Percentiles rank a stretch among this genome's conserved stretches.
These are phyloP conservation scores for Arabidopsis arenosa DNA, from an alignment of 345 rosid genomes.

Conservation along the genomic window DNA sequence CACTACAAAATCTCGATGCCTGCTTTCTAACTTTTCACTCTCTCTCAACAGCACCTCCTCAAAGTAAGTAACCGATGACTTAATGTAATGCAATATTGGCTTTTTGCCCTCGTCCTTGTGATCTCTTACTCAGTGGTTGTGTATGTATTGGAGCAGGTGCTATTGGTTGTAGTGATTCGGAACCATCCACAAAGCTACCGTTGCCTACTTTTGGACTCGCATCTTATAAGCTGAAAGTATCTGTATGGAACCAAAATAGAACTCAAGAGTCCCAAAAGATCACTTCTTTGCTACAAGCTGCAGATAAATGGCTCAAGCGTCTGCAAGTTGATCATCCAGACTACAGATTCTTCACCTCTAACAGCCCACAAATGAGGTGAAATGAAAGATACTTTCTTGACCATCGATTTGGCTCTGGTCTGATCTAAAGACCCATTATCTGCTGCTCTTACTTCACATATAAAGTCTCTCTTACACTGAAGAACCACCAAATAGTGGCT, in stretches of 20 bases:
- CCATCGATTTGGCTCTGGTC: constrained; percentile 25
- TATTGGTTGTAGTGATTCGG: constrained; percentile 43
- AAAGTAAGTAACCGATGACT: constrained; percentile 46
- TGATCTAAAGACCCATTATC: constrained; percentile 29
- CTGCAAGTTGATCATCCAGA: constrained; percentile 82
- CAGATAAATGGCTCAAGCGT: constrained; percentile 76
- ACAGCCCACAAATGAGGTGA: constrained; percentile 54
- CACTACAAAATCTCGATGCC: constrained; percentile 90
- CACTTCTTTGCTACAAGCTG: constrained; percentile 59
- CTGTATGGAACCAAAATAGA: constrained; percentile 75
- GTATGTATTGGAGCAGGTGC: constrained; percentile 47
- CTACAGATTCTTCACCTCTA: constrained; percentile 68
- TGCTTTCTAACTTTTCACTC: constrained; percentile 85
- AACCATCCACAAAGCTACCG: constrained; percentile 53
- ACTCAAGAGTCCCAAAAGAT: constrained; percentile 58
- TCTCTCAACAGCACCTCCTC: constrained; percentile 55
- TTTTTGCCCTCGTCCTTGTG: neutral
- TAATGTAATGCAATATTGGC: neutral
- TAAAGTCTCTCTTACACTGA: constrained; percentile 43
- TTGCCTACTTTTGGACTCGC: constrained; percentile 84
- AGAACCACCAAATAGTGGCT: constrained; percentile 24
- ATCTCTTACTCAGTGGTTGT: constrained; percentile 26
- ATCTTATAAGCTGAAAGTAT: constrained; percentile 71
- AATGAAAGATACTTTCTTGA: constrained; percentile 20
- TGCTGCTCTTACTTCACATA: constrained; percentile 27